Percentiles rank a stretch among this genome's conserved stretches.
Evolutionary conservation across 1,284 basidiomycete genomes (phyloP).

Genomic region (Kwoniella shivajii): DNA sequence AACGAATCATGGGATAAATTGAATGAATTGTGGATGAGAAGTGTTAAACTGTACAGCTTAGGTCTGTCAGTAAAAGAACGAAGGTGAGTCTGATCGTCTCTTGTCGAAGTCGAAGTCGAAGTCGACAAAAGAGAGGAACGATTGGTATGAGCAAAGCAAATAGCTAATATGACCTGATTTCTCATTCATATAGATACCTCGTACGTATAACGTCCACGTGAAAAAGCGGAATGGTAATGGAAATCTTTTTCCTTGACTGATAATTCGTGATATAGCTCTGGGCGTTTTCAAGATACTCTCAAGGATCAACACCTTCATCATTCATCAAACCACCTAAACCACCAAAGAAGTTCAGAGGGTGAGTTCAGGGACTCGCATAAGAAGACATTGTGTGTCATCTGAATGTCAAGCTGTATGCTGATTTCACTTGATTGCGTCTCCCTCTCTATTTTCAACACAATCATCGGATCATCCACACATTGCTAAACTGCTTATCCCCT

Average conservation of each 20-base stretch:
- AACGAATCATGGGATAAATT: constrained; percentile 44
- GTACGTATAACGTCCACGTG: background rate
- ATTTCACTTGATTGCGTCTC: background rate
- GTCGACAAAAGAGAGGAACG: too few relatives aligned
- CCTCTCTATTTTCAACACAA: background rate
- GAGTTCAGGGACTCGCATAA: constrained; percentile 23
- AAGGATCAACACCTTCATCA: constrained; percentile 30
- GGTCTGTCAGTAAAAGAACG: constrained; percentile 43
- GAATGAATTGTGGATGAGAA: constrained; percentile 38
- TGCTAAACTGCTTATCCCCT: background rate
- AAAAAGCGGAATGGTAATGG: background rate
- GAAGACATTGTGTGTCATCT: background rate
- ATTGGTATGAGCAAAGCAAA: too few relatives aligned
- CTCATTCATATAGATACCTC: constrained; percentile 9
- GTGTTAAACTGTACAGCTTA: constrained; percentile 32
- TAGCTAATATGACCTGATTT: background rate
- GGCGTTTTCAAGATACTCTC: constrained; percentile 46
- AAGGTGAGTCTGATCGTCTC: constrained; percentile 34
- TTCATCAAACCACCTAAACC: constrained; percentile 38
- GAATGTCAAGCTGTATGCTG: background rate
- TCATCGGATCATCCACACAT: background rate
- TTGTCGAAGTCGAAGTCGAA: background rate
- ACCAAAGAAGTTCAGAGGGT: constrained; percentile 51
- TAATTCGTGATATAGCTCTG: constrained; percentile 27
- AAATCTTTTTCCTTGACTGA: background rate